Evolutionary conservation across 768 basidiomycete genomes (phyloP), one percentile per base, ranked within the genome.

Genomic region (Coprinopsis cinerea): DNA sequence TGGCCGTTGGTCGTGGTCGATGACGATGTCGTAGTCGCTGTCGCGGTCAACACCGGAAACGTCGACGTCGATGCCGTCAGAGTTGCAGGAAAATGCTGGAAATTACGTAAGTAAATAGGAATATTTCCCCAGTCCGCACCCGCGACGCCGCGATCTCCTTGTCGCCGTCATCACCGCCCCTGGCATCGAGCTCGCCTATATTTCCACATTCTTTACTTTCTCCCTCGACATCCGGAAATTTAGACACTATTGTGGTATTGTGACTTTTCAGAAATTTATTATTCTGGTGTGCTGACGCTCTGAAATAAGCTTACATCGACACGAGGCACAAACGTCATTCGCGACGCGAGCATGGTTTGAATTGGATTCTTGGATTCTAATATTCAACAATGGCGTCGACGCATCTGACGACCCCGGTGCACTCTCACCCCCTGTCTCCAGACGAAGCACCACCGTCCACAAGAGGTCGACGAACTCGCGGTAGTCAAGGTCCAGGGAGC

Each of bases 391-490:
- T 73, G 69, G 39, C 71, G 43, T 69, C 73, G 46, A 63, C 61
- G 23, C 71, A 75, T 26, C 52, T 57, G 36, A 74, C 73, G 61
- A 83, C 77, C 4, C 79, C 81, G 20, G 83, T 84, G 18, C 71
- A 89, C 53, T 79, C 79, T 0, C 88, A 91, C 59, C 88, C 88
- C 30, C 77, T 91, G 20, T 79, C 77, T 2, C 72, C 72, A 6
- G 84, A 86, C 26, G 78, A 82, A 26, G 55, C 56, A 22, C 63
- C 72, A 15, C 61, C 74, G 0, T 59, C 41, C 71, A n/a, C n/a
- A 7, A 66, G 70, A 58, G 71, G 75, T 22, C 76, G 83, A 46
- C 70, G 77, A 39, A 69, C 62, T 52, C 78, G 81, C 44, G 63
- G 66, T 43, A 59, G 56, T 28, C 54, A 45, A 36, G 28, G 40